Percentiles rank a stretch among this genome's conserved stretches.
Evolutionary conservation across 768 basidiomycete genomes (phyloP).

Genomic region (Roridomyces roridus): DNA sequence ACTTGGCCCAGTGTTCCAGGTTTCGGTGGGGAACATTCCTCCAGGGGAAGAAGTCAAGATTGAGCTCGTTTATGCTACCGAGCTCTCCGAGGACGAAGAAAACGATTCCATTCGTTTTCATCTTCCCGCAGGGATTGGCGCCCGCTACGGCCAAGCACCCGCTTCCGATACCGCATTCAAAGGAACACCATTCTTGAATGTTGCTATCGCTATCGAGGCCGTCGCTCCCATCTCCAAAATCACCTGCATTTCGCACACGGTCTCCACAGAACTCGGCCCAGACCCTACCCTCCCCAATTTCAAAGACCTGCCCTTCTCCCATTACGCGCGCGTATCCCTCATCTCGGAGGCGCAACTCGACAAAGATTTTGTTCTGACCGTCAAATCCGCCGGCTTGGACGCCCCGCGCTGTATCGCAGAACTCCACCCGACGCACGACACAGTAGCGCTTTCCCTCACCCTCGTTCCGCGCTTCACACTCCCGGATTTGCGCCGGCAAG

Average conservation of each 20-base stretch:
- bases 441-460: conserved; percentile 45
- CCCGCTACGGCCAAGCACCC: conserved; percentile 21
- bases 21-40: conserved; percentile 18
- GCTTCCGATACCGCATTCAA: neutral
- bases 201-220: conserved; percentile 5
- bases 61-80: conserved; percentile 15
- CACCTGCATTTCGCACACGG: conserved; percentile 13
- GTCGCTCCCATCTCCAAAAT: conserved; percentile 21
- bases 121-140: conserved; percentile 15
- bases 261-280: conserved; percentile 23
- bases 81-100: conserved; percentile 17
- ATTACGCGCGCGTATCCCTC: conserved; percentile 18
- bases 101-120: conserved; percentile 21
- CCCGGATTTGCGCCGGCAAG: conserved; percentile 42
- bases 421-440: conserved; percentile 16
- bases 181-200: conserved; percentile 6
- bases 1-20: conserved; percentile 16
- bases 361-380: conserved; percentile 46
- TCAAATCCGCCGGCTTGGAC: conserved; percentile 46
- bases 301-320: conserved; percentile 10
- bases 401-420: conserved; percentile 51
- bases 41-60: conserved; percentile 5
- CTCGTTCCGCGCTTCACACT: conserved; percentile 49
- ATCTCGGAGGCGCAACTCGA: conserved; percentile 26
- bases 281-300: conserved; percentile 14